A percentile compares a stretch with the other conserved stretches of the same genome.
Evolutionary conservation across 345 rosid genomes (phyloP).

Genomic region (Zanthoxylum bungeanum): DNA sequence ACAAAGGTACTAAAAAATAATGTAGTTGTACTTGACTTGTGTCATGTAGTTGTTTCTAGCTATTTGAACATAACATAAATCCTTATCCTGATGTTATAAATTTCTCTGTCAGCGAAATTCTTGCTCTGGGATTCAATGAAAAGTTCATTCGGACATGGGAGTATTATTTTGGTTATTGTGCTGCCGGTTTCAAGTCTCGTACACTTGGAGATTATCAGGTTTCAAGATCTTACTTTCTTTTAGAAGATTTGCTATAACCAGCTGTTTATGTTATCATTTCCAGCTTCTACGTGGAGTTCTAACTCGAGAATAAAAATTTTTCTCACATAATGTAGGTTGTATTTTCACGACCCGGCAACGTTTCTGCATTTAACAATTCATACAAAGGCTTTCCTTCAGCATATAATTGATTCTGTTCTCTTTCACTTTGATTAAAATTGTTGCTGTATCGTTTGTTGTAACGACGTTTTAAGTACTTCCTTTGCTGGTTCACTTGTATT

Average conservation of each 20-base stretch:
- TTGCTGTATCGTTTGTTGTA: background rate
- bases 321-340: slow-evolving; percentile 56
- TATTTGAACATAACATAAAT: background rate
- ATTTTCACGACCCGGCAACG: slow-evolving; percentile 76
- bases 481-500: too few species aligned
- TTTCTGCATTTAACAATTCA: slow-evolving; percentile 42
- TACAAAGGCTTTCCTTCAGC: slow-evolving; percentile 45
- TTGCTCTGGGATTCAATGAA: slow-evolving; percentile 66
- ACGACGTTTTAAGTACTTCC: too few species aligned
- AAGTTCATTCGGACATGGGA: slow-evolving; percentile 88
- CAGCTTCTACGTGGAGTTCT: too few species aligned
- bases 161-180: slow-evolving; percentile 84
- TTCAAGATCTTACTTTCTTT: background rate
- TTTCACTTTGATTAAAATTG: background rate
- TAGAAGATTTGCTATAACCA: too few species aligned
- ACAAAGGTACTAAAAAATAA: slow-evolving; percentile 39
- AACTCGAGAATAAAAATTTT: background rate
- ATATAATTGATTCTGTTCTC: background rate
- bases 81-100: background rate
- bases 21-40: background rate
- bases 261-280: too few species aligned
- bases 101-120: slow-evolving; percentile 47
- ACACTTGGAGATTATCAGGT: slow-evolving; percentile 84
- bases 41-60: background rate
- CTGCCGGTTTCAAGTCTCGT: slow-evolving; percentile 75